These are phyloP conservation scores for Eremochloa ophiuroides DNA, from an alignment of 176 grass and related monocot species.

Conservation along the genomic window DNA sequence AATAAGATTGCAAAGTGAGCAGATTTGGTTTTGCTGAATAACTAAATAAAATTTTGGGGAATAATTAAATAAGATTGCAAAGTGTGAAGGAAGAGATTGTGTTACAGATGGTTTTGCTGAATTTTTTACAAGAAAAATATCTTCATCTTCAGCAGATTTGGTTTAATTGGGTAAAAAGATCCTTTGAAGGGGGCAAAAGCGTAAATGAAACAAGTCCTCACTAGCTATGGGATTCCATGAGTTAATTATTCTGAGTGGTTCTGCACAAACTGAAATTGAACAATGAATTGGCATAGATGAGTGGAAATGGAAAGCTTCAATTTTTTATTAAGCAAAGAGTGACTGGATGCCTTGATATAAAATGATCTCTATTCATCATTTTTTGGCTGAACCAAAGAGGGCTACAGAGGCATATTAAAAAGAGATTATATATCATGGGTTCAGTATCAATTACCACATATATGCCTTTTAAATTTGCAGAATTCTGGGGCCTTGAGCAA, in stretches of 20 bases:
- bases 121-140: neutral
- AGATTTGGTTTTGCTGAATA: no score
- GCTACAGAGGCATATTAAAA: neutral
- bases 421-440: neutral
- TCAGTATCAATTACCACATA: neutral
- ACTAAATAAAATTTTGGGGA: neutral
- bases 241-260: neutral
- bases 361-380: neutral
- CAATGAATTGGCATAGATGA: neutral
- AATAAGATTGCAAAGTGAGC: neutral
- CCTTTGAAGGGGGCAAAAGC: neutral
- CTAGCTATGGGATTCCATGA: neutral
- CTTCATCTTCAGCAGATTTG: constrained; percentile 3
- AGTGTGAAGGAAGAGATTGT: neutral
- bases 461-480: neutral
- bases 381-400: neutral
- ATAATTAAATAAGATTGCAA: neutral
- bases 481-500: neutral
- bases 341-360: neutral
- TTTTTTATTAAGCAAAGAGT: neutral
- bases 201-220: neutral
- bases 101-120: neutral
- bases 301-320: neutral
- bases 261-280: neutral
- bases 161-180: constrained; percentile 1